Evolutionary conservation across 768 basidiomycete species (phyloP), one percentile per base, ranked within the genome.

Genomic region (Termitomyces sp.): DNA sequence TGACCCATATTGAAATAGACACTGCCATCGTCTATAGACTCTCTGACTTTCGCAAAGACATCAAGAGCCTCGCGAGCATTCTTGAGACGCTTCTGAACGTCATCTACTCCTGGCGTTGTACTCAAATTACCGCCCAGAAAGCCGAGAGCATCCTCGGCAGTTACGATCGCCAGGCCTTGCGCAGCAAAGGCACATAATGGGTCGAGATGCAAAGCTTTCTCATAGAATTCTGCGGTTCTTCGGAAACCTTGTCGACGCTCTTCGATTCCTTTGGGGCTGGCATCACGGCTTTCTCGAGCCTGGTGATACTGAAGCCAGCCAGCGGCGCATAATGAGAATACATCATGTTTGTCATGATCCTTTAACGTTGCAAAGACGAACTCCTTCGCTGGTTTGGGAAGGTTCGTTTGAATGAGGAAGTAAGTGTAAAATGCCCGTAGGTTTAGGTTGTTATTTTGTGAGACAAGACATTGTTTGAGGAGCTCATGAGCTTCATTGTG

Each of bases 1-100:
- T 98, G 97, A 0, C 95, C 97, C 78, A 98, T 95, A 68, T 99
- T 99, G 66, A 92, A 77, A 66, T 95, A 94, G 4, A 97, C 94
- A 57, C 89, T 89, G 7, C 91, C 92, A 56, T 82, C 79, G 56
- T 83, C 81, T 52, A 94, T 72, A 2, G 85, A 88, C 73, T 98
- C 97, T 54, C 93, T 80, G 51, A 98, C 88, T 71, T 96, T 93
- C 3, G 85, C 88, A 65, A 99, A 93, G 35, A 96, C 80, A 47
- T 89, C 86, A 43, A 99, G 71, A 0, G 97, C 96, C 51, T 97
- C 93, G 7, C 92, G 80, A 3, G 92, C 83, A 62, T 91, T 89
- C 71, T 81, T 81, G 59, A 84, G 63, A 44, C 90, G 77, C 59
- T 81, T 80, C 62, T 82, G 79, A 0, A 75, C 71, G 57, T 95